Percentiles rank a stretch among this genome's conserved stretches.
These are phyloP conservation scores for Ogataea degrootiae DNA, from an alignment of 805 yeast genomes.

Conservation along the genomic window DNA sequence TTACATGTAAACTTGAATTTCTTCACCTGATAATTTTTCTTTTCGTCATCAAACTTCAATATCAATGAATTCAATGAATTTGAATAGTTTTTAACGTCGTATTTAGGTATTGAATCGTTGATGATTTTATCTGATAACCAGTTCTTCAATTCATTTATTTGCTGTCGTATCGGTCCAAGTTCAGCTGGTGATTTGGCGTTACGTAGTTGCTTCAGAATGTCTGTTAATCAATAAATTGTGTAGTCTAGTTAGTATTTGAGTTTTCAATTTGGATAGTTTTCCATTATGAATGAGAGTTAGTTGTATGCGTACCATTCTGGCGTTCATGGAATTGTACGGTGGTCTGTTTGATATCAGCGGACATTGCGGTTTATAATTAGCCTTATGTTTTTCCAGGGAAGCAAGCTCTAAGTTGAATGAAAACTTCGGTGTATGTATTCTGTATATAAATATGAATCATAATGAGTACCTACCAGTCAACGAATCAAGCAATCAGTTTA, in stretches of 20 bases:
- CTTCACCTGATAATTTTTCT: slow-evolving; percentile 9
- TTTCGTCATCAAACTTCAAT: slow-evolving; percentile 16
- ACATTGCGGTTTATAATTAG: too few species aligned
- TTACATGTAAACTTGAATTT: slow-evolving; percentile 19
- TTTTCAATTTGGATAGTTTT: too few species aligned
- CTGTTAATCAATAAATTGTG: neutral
- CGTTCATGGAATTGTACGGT: neutral
- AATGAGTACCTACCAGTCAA: too few species aligned
- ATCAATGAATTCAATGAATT: slow-evolving; percentile 15
- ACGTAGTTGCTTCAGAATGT: slow-evolving; percentile 1
- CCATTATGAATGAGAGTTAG: too few species aligned
- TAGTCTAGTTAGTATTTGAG: too few species aligned
- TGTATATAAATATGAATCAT: too few species aligned
- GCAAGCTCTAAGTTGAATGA: too few species aligned
- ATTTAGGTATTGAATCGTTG: slow-evolving; percentile 18
- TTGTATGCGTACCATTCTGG: neutral
- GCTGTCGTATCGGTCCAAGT: slow-evolving; percentile 2
- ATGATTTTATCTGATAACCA: slow-evolving; percentile 14
- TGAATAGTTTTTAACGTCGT: slow-evolving; percentile 21
- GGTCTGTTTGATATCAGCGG: neutral
- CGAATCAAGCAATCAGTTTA: too few species aligned
- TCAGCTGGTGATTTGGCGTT: slow-evolving; percentile 1
- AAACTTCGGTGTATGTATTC: too few species aligned
- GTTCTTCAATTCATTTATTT: slow-evolving; percentile 13
- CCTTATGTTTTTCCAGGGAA: too few species aligned